phyloP scores from a whole-genome alignment of 2,329 filamentous ascomycete species.

The Pleomassaria siparia region DNA sequence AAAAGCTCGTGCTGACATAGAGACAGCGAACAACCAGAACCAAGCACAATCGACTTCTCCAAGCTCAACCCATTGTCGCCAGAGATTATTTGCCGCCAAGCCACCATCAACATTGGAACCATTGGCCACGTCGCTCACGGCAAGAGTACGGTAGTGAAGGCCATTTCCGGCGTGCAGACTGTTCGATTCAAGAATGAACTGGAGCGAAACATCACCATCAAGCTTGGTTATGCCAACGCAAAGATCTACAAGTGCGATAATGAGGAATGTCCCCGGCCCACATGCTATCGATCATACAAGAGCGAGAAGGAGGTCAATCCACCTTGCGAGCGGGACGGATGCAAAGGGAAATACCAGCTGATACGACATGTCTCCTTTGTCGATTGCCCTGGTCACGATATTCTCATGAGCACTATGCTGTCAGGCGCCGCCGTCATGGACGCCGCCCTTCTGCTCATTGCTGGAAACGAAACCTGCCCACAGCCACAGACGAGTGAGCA shows the following conservation, averaged over 20 bases:
- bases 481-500: slow-evolving; percentile 99
- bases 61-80: slow-evolving; percentile 82
- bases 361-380: slow-evolving; percentile 75
- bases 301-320: slow-evolving; percentile 99
- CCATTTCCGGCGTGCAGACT: slow-evolving; percentile 97
- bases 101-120: slow-evolving; percentile 98
- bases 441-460: slow-evolving; percentile 91
- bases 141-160: slow-evolving; percentile 98
- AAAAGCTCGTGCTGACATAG: slow-evolving; percentile 21
- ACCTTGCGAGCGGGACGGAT: slow-evolving; percentile 91
- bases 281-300: slow-evolving; percentile 96
- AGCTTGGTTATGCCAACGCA: slow-evolving; percentile 98
- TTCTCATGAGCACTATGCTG: slow-evolving; percentile 99
- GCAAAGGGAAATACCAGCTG: slow-evolving; percentile 81
- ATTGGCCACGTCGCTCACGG: slow-evolving; percentile 99
- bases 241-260: slow-evolving; percentile 99
- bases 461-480: slow-evolving; percentile 96
- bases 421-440: slow-evolving; percentile 99
- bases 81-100: slow-evolving; percentile 96
- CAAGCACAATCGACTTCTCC: slow-evolving; percentile 81
- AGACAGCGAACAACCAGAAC: slow-evolving; percentile 79
- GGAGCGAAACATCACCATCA: slow-evolving; percentile 99
- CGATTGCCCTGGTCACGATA: slow-evolving; percentile 99
- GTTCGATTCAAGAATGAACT: slow-evolving; percentile 99
- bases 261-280: slow-evolving; percentile 83